Evolutionary conservation across 495 filamentous ascomycete genomes (phyloP).

Genomic region (Gamarada debralockiae): DNA sequence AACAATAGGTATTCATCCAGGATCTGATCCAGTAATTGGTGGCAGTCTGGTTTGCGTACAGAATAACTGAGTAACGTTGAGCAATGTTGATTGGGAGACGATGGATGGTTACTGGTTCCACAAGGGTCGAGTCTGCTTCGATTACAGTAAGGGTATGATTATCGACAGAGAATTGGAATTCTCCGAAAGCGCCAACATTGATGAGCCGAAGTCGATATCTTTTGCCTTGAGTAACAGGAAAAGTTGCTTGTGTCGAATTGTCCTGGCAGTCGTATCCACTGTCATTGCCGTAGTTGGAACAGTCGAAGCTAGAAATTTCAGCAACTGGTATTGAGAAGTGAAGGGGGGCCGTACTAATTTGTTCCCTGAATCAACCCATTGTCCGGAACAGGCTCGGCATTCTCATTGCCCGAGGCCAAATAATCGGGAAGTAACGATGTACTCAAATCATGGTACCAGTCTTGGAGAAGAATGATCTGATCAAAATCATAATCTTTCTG

Average conservation of each 20-base stretch:
- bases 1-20: slow-evolving; percentile 8
- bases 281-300: slow-evolving; percentile 14
- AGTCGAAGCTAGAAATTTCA: slow-evolving; percentile 13
- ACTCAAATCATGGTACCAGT: slow-evolving; percentile 58
- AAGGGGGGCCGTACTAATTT: slow-evolving; percentile 16
- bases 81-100: slow-evolving; percentile 57
- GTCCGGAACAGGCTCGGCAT: slow-evolving; percentile 63
- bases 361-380: slow-evolving; percentile 40
- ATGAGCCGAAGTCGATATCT: slow-evolving; percentile 76
- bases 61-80: slow-evolving; percentile 67
- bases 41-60: slow-evolving; percentile 46
- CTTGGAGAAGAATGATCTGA: slow-evolving; percentile 55
- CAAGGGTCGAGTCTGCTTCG: slow-evolving; percentile 48
- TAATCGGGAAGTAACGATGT: slow-evolving; percentile 49
- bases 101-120: slow-evolving; percentile 38
- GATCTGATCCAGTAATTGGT: slow-evolving; percentile 14
- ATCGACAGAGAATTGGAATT: slow-evolving; percentile 63
- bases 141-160: slow-evolving; percentile 58
- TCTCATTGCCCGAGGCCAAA: slow-evolving; percentile 52
- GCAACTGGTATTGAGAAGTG: background rate
- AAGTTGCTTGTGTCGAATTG: slow-evolving; percentile 39
- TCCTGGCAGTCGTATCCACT: slow-evolving; percentile 14
- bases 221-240: slow-evolving; percentile 60
- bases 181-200: slow-evolving; percentile 63
- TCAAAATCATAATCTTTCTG: slow-evolving; percentile 60